Percentiles rank a stretch among this genome's conserved stretches.
Conservation (phyloP, 495 filamentous ascomycete genomes). For the Geopyxis carbonaria region DNA sequence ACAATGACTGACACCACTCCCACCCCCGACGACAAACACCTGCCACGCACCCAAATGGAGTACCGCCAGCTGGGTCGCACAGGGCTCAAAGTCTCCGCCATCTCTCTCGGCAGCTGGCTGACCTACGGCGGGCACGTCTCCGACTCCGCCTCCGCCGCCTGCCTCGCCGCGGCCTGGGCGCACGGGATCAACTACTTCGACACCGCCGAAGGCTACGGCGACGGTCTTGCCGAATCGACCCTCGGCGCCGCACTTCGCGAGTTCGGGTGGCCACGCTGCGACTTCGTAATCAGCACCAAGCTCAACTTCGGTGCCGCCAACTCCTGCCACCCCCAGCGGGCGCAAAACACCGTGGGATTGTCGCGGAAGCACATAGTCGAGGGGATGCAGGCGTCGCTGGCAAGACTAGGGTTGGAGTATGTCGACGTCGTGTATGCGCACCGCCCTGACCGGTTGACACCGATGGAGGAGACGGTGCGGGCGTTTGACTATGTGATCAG, state of each 20-base stretch:
- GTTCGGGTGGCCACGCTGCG: conserved; percentile 59
- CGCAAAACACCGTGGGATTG: conserved; percentile 37
- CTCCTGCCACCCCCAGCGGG: conserved; percentile 43
- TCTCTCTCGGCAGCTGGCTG: conserved; percentile 58
- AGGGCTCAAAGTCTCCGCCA: conserved; percentile 59
- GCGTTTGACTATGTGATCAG: conserved; percentile 69
- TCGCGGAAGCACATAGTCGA: conserved; percentile 73
- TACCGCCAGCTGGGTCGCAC: conserved; percentile 61
- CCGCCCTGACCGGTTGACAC: conserved; percentile 62
- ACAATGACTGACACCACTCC: neutral
- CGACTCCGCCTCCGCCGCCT: conserved; percentile 44
- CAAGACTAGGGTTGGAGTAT: conserved; percentile 53
- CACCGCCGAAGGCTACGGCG: conserved; percentile 37
- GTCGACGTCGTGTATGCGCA: conserved; percentile 77
- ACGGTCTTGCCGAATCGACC: conserved; percentile 38
- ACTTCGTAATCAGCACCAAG: conserved; percentile 78
- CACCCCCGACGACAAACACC: neutral
- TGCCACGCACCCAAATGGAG: conserved; percentile 34
- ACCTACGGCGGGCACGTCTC: conserved; percentile 65
- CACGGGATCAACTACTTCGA: conserved; percentile 52
- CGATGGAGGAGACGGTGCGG: conserved; percentile 74
- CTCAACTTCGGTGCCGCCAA: conserved; percentile 52
- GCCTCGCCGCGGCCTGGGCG: conserved; percentile 62
- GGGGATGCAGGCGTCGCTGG: conserved; percentile 45
- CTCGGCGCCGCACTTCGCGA: conserved; percentile 42